Percentiles rank a stretch among this genome's conserved stretches.
Evolutionary conservation across 1,284 basidiomycete species (phyloP).

Genomic region (Rhodotorula sp.): DNA sequence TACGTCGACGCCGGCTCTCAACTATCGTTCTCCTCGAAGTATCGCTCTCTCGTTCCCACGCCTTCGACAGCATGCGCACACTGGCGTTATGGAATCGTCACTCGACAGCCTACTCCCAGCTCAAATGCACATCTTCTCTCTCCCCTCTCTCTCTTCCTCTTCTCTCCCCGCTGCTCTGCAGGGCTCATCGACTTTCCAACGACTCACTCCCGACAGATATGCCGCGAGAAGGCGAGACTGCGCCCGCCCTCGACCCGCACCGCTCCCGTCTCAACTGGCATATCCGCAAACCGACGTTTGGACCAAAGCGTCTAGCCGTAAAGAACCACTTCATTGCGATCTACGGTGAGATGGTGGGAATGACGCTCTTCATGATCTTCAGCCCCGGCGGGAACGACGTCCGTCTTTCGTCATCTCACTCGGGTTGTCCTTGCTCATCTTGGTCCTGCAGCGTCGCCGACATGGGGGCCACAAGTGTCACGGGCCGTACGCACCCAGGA

Average conservation of each 20-base stretch:
- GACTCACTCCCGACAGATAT: too few species aligned
- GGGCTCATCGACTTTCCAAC: too few species aligned
- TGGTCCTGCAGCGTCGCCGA: constrained; percentile 4
- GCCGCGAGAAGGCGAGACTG: too few species aligned
- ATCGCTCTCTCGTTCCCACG: neutral
- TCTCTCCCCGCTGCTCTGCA: neutral
- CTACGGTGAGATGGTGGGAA: constrained; percentile 39
- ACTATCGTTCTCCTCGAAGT: too few species aligned
- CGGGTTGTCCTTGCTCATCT: neutral
- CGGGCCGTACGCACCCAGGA: neutral
- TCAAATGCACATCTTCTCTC: too few species aligned
- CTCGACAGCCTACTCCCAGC: too few species aligned
- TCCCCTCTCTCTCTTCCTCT: neutral
- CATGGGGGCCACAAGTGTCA: constrained; percentile 6
- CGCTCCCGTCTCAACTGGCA: constrained; percentile 12
- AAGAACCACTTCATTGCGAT: constrained; percentile 28
- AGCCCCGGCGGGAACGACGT: constrained; percentile 10
- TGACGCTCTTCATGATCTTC: constrained; percentile 27
- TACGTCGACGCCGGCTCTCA: too few species aligned
- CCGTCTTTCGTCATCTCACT: neutral
- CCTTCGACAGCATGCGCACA: neutral
- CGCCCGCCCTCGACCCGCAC: neutral
- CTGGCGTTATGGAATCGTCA: neutral
- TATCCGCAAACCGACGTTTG: neutral
- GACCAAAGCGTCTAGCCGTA: constrained; percentile 4